phyloP scores from a whole-genome alignment of 805 yeast genomes.

The Hemisphaericaspora nanyangensis region DNA sequence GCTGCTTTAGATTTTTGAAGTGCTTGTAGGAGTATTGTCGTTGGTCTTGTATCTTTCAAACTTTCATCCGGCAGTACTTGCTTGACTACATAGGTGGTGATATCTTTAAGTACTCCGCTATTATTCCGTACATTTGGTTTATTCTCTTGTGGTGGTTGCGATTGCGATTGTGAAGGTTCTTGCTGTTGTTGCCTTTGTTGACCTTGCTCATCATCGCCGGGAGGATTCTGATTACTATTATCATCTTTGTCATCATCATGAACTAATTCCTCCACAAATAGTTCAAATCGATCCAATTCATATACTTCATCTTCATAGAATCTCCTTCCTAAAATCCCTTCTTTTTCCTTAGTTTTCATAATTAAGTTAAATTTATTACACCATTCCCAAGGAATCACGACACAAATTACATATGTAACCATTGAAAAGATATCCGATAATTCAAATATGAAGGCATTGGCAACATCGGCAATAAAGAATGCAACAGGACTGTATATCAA shows the following conservation, averaged over 20 bases:
- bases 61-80: too few relatives aligned
- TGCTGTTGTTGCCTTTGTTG: background rate
- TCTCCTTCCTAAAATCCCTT: slow-evolving; percentile 71
- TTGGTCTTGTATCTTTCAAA: background rate
- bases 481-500: slow-evolving; percentile 60
- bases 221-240: slow-evolving; percentile 16
- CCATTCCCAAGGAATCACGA: slow-evolving; percentile 86
- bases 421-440: slow-evolving; percentile 71
- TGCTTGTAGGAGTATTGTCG: slow-evolving; percentile 2
- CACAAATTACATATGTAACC: slow-evolving; percentile 65
- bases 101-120: background rate
- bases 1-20: slow-evolving; percentile 29
- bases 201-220: slow-evolving; percentile 5
- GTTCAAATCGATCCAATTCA: slow-evolving; percentile 36
- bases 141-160: background rate
- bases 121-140: background rate
- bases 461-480: slow-evolving; percentile 71
- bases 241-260: slow-evolving; percentile 11
- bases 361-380: slow-evolving; percentile 58
- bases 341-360: slow-evolving; percentile 58
- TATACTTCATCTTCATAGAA: slow-evolving; percentile 65
- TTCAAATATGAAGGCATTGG: slow-evolving; percentile 71
- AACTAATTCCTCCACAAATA: slow-evolving; percentile 33
- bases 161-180: background rate
- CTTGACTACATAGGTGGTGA: too few relatives aligned